A percentile compares a stretch with the other conserved stretches of the same genome.
Evolutionary conservation across 2,329 filamentous ascomycete species (phyloP).

Genomic region (Botrytis cinerea): DNA sequence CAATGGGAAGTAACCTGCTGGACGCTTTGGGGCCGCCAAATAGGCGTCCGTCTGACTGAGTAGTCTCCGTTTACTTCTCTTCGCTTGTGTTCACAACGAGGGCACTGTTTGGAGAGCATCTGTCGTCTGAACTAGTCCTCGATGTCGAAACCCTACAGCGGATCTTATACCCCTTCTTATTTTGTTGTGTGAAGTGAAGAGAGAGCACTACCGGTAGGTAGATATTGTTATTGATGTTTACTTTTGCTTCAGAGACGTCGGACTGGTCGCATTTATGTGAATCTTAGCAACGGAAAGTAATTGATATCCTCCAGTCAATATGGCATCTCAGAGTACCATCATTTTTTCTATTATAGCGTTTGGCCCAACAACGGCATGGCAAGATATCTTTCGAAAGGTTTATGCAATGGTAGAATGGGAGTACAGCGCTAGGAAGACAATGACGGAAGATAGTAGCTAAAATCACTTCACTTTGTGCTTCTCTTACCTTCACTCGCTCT

Average conservation of each 20-base stretch:
- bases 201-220: not conserved
- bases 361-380: not conserved
- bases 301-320: not conserved
- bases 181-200: not conserved
- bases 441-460: not conserved
- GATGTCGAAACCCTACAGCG: not conserved
- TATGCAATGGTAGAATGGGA: not conserved
- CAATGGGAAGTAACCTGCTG: not conserved
- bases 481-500: not conserved
- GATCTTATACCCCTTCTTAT: not conserved
- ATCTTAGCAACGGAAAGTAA: too few relatives aligned
- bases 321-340: not conserved
- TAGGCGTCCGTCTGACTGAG: too few relatives aligned
- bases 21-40: not conserved
- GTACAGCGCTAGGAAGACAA: not conserved
- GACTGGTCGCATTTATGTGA: not conserved
- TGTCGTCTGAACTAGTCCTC: too few relatives aligned
- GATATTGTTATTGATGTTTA: not conserved
- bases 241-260: not conserved
- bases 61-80: not conserved
- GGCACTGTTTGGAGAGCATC: not conserved
- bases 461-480: not conserved
- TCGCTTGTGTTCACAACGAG: not conserved
- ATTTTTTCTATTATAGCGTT: not conserved
- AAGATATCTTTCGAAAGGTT: not conserved